These are phyloP conservation scores for Cladophialophora yegresii DNA, from an alignment of 2,329 filamentous ascomycete genomes.

Conservation along the genomic window DNA sequence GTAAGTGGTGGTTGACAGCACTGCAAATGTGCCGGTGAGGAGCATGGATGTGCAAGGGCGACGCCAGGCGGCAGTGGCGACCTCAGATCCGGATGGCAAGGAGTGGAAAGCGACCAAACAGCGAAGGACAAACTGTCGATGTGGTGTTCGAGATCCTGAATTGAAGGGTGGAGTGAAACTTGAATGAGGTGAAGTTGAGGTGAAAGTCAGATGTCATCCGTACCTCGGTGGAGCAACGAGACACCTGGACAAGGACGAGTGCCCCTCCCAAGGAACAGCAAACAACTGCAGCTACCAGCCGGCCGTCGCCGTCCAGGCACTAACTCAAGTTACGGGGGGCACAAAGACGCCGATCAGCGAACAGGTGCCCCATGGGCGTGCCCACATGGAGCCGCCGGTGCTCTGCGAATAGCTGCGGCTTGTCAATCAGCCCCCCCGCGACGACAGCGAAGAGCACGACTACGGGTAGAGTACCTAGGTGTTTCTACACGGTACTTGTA, in stretches of 20 bases:
- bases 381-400: neutral
- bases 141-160: neutral
- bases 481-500: neutral
- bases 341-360: conserved; percentile 2
- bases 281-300: neutral
- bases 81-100: neutral
- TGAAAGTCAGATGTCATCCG: neutral
- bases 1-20: neutral
- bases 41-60: neutral
- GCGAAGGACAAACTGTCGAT: neutral
- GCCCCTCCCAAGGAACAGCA: neutral
- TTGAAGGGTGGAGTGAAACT: conserved; percentile 9
- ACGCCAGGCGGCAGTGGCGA: neutral
- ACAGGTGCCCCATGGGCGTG: neutral
- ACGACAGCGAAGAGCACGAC: neutral
- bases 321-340: neutral
- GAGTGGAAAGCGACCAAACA: neutral
- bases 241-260: neutral
- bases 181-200: conserved; percentile 1
- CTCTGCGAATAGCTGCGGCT: neutral
- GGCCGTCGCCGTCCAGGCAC: neutral
- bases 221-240: neutral
- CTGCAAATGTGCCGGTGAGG: neutral
- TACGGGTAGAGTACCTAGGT: neutral
- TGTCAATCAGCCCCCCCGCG: neutral